Base-by-base conservation (phyloP, 225 moss, liverwort and hornwort genomes). In the Polytrichum commune region DNA sequence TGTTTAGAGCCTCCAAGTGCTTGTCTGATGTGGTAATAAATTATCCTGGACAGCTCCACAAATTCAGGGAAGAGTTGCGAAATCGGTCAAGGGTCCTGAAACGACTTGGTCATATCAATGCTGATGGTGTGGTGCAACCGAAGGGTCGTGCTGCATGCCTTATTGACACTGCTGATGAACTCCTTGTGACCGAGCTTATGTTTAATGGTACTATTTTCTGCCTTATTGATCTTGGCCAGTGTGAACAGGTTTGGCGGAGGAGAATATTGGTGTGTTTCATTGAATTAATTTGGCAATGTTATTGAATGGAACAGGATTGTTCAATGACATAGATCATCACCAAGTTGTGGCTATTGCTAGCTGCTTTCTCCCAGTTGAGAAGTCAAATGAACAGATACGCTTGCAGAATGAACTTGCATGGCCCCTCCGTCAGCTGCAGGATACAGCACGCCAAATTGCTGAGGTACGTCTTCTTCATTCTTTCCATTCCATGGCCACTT, bases 111-210 rank as follows among this genome's bases (percentile, higher is more conserved):
- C 96, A 93, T 72, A 93, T 93, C 67, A 97, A 97, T 67, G 81
- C 81, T 58, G 96, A 93, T 53, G 90, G 92, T 75, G 93, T 97
- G 61, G 90, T 97, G 27, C 90, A 93, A 81, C 76, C 88, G 53
- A 97, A 97, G 83, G 96, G 96, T 62, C 89, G 96, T 78, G 96
- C 96, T 69, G 96, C 96, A 19, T 97, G 96, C 79, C 86, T 97
- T 27, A 85, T 97, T 76, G 96, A 97, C 75, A 93, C 93, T 74
- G 96, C 90, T 18, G 93, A 97, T 74, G 96, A 97, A 79, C 89
- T 93, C 60, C 93, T 97, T 77, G 92, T 97, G 16, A 97, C 93
- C 25, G 92, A 97, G 83, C 86, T 97, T 46, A 97, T 93, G 93
- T 97, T 97, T 54, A 97, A 97, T 82, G 96, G 96, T 95, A 88